Conservation (phyloP, 1,284 basidiomycete species). For the Pholiota adiposa region DNA sequence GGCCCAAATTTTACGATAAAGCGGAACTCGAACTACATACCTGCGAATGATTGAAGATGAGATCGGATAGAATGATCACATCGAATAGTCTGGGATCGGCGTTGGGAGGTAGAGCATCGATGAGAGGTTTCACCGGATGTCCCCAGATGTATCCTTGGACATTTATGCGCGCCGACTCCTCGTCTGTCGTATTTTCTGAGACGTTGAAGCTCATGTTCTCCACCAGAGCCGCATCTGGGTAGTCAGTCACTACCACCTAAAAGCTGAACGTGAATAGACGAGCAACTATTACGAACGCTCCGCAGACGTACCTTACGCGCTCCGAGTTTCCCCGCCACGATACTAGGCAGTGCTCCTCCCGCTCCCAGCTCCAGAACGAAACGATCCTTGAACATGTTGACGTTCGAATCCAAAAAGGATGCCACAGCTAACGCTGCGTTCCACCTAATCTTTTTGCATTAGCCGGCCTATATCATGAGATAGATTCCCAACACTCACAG, state of each 20-base stretch:
- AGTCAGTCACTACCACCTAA: slow-evolving; percentile 86
- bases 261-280: not conserved
- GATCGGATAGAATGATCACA: slow-evolving; percentile 88
- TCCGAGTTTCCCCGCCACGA: slow-evolving; percentile 73
- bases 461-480: too few species aligned
- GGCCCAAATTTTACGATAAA: not conserved
- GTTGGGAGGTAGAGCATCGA: slow-evolving; percentile 40
- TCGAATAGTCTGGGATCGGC: slow-evolving; percentile 55
- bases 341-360: slow-evolving; percentile 86
- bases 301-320: slow-evolving; percentile 53
- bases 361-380: slow-evolving; percentile 90
- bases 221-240: slow-evolving; percentile 83
- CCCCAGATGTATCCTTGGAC: slow-evolving; percentile 93
- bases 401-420: slow-evolving; percentile 69
- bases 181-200: slow-evolving; percentile 51
- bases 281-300: slow-evolving; percentile 16
- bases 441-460: slow-evolving; percentile 74
- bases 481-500: slow-evolving; percentile 52
- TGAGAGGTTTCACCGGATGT: slow-evolving; percentile 58
- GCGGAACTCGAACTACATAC: slow-evolving; percentile 37
- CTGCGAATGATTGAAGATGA: slow-evolving; percentile 90
- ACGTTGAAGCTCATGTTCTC: slow-evolving; percentile 82
- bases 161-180: slow-evolving; percentile 37
- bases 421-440: slow-evolving; percentile 83
- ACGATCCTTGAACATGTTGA: slow-evolving; percentile 44